These are phyloP conservation scores for Cydonia oblonga DNA, from an alignment of 331 rosid species.

Conservation along the genomic window DNA sequence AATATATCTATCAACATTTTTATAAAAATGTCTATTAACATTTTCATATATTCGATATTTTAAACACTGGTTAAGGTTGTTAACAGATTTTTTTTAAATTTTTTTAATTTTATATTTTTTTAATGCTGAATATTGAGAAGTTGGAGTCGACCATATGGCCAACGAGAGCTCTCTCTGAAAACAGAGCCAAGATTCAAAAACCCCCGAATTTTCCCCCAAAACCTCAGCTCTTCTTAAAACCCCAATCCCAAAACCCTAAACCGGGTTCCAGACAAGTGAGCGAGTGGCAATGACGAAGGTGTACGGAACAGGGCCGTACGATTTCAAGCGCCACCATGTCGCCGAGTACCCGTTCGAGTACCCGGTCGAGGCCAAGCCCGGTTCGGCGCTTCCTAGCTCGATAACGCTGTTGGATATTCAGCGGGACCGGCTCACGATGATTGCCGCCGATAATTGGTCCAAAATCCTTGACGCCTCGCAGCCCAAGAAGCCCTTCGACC, in stretches of 20 bases:
- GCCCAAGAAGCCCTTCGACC: constrained; percentile 40
- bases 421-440: constrained; percentile 76
- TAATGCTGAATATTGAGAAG: too few relatives aligned
- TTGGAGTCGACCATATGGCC: too few relatives aligned
- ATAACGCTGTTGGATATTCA: constrained; percentile 84
- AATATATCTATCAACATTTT: too few relatives aligned
- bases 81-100: too few relatives aligned
- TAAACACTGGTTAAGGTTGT: too few relatives aligned
- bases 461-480: constrained; percentile 24
- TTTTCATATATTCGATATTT: too few relatives aligned
- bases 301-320: constrained; percentile 71
- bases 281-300: constrained; percentile 53
- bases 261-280: background rate
- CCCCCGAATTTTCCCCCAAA: background rate
- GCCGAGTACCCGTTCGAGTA: constrained; percentile 77
- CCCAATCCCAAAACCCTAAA: background rate
- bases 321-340: constrained; percentile 88
- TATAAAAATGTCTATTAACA: too few relatives aligned
- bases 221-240: background rate
- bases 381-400: constrained; percentile 44
- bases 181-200: background rate
- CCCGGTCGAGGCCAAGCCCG: constrained; percentile 44
- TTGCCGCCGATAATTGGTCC: constrained; percentile 75
- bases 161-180: background rate
- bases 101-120: too few relatives aligned